Percentiles rank a stretch among this genome's conserved stretches.
Evolutionary conservation across 2,329 filamentous ascomycete species (phyloP).

Genomic region (Rhexocercosporidium sp.): DNA sequence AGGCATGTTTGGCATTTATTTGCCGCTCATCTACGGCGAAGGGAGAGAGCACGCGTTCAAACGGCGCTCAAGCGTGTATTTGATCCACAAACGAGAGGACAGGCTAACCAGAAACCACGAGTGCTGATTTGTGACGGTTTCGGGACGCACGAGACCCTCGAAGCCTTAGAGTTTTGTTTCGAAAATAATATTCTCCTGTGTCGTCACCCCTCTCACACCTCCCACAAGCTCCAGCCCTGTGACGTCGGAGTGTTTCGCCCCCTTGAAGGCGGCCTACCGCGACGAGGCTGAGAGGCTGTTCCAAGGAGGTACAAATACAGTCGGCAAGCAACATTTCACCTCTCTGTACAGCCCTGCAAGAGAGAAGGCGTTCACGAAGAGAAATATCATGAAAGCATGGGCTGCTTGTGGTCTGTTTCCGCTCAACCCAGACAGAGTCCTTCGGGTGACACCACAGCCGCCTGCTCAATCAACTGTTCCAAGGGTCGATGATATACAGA

Average conservation of each 20-base stretch:
- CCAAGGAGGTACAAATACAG: constrained; percentile 33
- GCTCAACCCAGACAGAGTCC: constrained; percentile 25
- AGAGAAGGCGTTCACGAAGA: constrained; percentile 28
- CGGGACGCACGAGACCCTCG: constrained; percentile 43
- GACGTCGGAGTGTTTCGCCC: constrained; percentile 36
- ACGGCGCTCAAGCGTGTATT: constrained; percentile 44
- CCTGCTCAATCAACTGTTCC: constrained; percentile 8
- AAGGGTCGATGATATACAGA: constrained; percentile 13
- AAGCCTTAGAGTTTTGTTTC: constrained; percentile 39
- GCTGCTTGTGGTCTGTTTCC: constrained; percentile 28
- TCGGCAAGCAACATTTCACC: constrained; percentile 35
- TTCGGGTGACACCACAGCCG: constrained; percentile 17
- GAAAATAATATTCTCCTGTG: constrained; percentile 37
- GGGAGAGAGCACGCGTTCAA: too few relatives aligned
- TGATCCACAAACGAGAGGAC: constrained; percentile 42
- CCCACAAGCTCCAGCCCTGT: constrained; percentile 37
- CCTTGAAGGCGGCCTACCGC: constrained; percentile 35
- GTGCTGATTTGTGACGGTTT: constrained; percentile 45
- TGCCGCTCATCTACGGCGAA: too few relatives aligned
- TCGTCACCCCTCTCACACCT: constrained; percentile 33
- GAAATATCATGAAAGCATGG: constrained; percentile 41
- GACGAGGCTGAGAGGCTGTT: constrained; percentile 34
- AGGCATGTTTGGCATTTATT: too few relatives aligned
- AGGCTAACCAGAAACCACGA: constrained; percentile 41
- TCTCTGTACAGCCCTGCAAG: constrained; percentile 32